Base-by-base conservation (phyloP, 2,329 filamentous ascomycete genomes). In the Cladosporium oxysporum region DNA sequence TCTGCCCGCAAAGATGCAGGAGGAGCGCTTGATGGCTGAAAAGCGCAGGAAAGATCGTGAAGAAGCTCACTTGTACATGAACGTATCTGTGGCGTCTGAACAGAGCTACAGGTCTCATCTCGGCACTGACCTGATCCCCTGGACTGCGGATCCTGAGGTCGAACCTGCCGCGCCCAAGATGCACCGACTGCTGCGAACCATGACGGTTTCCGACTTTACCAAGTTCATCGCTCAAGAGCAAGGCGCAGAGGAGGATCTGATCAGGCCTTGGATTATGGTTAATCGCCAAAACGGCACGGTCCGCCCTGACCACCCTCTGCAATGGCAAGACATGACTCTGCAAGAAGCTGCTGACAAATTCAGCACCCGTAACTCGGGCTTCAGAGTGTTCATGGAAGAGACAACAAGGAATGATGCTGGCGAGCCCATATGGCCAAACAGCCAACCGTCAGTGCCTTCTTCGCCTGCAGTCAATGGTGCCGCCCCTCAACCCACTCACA, bases 201-300 rank as follows among this genome's bases (percentile, higher is more conserved):
- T 89, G 70, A 91, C 88, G 0, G 85, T 98, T 69, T 82, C 87
- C 57, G 90, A 97, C 8, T 89, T 98, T 68, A 86, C 89, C 5
- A 82, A 83, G 29, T 84, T 85, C 26, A 84, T 98, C 67, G 93
- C 91, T 0, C 79, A 87, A 47, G 90, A 96, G 65, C 83, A 90
- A 59, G 84, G 83, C 0, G 79, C 90, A 59, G 88, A 93, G 53
- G 83, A 90, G 0, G 87, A 88, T 65, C 86, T 87, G 68, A 80
- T 98, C 28, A 88, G 95, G 26, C 86, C 97, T 21, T 99, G 95
- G 96, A 88, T 92, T 64, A 97, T 99, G 93, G 95, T 99, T 1
- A 98, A 97, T 76, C 90, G 95, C 12, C 95, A 99, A 77, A 99
- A 99, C 77, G 97, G 97, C 79, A 99, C 95, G 0, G 90, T 92